Evolutionary conservation across 164 flowering plant genomes (phyloP).

Genomic region (Euptelea pleiosperma): DNA sequence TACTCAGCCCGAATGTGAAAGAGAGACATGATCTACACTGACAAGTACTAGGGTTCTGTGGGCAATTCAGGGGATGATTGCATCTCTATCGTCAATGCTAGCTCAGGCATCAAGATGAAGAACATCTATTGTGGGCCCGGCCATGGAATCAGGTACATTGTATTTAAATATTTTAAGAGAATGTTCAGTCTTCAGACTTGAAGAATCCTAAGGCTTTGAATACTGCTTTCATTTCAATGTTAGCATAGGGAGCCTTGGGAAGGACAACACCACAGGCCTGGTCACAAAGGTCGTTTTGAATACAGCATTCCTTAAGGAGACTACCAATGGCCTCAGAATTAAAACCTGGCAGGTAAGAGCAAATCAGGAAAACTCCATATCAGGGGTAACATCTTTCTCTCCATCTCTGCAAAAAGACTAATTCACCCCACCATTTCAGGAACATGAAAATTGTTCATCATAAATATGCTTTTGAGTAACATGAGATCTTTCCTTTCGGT

Average conservation of each 20-base stretch:
- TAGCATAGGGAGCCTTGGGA: conserved; percentile 97
- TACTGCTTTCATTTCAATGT: not conserved
- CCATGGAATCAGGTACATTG: conserved; percentile 68
- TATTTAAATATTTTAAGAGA: no score
- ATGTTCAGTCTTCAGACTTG: no score
- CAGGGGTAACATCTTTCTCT: no score
- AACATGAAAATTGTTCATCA: no score
- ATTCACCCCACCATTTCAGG: no score
- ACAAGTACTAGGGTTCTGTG: no score
- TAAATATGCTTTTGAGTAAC: no score
- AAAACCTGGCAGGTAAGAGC: conserved; percentile 95
- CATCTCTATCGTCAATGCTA: conserved; percentile 79
- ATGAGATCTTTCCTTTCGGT: not conserved
- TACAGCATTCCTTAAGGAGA: conserved; percentile 56
- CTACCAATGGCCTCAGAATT: conserved; percentile 89
- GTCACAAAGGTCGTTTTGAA: conserved; percentile 71
- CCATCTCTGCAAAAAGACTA: no score
- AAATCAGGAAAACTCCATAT: not conserved
- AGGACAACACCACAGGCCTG: conserved; percentile 68
- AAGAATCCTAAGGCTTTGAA: not conserved
- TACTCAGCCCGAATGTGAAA: no score
- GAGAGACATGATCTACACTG: no score
- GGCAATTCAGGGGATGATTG: conserved; percentile 88
- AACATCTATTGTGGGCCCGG: conserved; percentile 71
- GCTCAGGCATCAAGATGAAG: conserved; percentile 32